A percentile compares a stretch with the other conserved stretches of the same genome.
Evolutionary conservation across 2,329 filamentous ascomycete genomes (phyloP).

Genomic region (Penicillium sp.): DNA sequence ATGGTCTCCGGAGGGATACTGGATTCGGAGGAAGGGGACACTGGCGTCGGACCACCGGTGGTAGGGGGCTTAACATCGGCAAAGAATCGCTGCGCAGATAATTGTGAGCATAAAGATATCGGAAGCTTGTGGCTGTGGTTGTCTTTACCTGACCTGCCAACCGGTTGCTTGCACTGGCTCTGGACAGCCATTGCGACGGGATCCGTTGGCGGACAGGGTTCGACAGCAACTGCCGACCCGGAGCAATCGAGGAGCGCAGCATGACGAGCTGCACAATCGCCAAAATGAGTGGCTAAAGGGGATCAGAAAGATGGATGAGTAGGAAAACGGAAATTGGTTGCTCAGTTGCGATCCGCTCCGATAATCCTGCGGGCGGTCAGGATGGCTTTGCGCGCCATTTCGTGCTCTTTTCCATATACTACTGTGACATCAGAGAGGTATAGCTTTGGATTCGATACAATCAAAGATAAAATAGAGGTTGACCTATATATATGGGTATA

Average conservation of each 20-base stretch:
- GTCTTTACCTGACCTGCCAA: constrained; percentile 42
- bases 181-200: constrained; percentile 45
- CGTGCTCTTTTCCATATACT: not conserved
- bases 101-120: constrained; percentile 26
- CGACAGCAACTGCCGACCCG: constrained; percentile 46
- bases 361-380: constrained; percentile 34
- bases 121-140: constrained; percentile 13
- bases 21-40: constrained; percentile 45
- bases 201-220: constrained; percentile 38
- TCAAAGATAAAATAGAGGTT: not conserved
- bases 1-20: constrained; percentile 51
- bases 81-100: constrained; percentile 47
- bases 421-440: constrained; percentile 1
- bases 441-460: not conserved
- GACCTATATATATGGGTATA: not conserved
- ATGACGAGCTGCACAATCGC: constrained; percentile 50
- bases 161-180: constrained; percentile 38
- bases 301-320: constrained; percentile 28
- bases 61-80: constrained; percentile 47
- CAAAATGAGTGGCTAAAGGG: constrained; percentile 25
- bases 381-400: constrained; percentile 14
- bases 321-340: constrained; percentile 34
- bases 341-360: constrained; percentile 41
- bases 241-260: constrained; percentile 55
- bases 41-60: constrained; percentile 42